Conservation (phyloP, 495 filamentous ascomycete species). For the Pseudotulostoma volvatum region DNA sequence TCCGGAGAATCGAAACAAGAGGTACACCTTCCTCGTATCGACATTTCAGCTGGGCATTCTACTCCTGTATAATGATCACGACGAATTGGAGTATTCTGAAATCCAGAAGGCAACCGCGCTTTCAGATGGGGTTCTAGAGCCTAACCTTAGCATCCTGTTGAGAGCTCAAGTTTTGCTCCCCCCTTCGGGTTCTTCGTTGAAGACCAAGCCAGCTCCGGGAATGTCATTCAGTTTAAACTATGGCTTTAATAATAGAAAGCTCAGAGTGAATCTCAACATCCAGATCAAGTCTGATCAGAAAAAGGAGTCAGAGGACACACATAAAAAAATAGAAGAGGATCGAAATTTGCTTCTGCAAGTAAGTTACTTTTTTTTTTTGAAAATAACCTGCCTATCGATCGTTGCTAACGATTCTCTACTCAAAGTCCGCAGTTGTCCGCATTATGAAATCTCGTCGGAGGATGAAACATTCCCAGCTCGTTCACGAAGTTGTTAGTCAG, state of each 20-base stretch:
- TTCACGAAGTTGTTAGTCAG: conserved; percentile 86
- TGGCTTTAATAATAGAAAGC: conserved; percentile 94
- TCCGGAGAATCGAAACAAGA: conserved; percentile 72
- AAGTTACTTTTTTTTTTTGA: conserved; percentile 21
- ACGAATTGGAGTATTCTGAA: conserved; percentile 72
- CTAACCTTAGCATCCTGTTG: conserved; percentile 63
- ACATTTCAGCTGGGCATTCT: conserved; percentile 96
- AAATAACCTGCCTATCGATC: background rate
- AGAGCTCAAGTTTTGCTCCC: conserved; percentile 79
- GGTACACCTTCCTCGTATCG: conserved; percentile 94
- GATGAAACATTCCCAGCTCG: conserved; percentile 89
- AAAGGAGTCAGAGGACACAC: conserved; percentile 88
- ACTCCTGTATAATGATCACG: conserved; percentile 86
- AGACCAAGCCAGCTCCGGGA: conserved; percentile 56
- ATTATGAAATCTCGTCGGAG: conserved; percentile 99
- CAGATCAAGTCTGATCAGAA: conserved; percentile 88
- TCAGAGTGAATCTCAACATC: conserved; percentile 91
- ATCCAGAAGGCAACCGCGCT: conserved; percentile 68
- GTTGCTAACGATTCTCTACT: conserved; percentile 5
- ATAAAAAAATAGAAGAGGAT: conserved; percentile 99
- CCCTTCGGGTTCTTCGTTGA: conserved; percentile 51
- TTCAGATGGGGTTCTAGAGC: conserved; percentile 64
- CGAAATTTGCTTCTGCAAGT: conserved; percentile 93
- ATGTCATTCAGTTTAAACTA: conserved; percentile 71
- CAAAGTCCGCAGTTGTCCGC: conserved; percentile 87